Base-by-base conservation (phyloP, 345 rosid species). In the Cardamine occulta region DNA sequence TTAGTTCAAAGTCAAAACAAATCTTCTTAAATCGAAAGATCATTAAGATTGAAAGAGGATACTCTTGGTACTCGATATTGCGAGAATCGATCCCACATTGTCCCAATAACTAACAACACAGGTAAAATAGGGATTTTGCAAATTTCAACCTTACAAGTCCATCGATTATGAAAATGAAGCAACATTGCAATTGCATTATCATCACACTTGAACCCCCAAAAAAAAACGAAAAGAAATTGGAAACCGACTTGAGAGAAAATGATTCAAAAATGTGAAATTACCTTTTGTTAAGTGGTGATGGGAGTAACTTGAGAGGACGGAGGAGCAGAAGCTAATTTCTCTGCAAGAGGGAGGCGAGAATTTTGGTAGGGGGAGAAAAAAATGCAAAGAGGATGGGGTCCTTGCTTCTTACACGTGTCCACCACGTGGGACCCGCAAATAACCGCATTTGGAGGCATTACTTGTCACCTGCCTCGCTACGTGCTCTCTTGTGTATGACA, bases 341-440 rank as follows among this genome's bases (percentile, higher is more conserved):
- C 3, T 17, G 56, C 35, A 42, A 15, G 4, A 18, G 14, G 14
- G n/a, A 60, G 7, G 11, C 4, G 58, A 37, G 49, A 62, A 47
- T 5, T n/a, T 39, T 44, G 18, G 21, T 39, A 3, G 37, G 18
- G 15, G 15, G 29, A 2, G 47, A 42, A 14, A 66, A 26, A 68
- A 60, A 68, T 61, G 80, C 70, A 76, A 32, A 69, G 80, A 45
- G 58, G 59, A 70, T 70, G 70, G 70, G 44, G 9, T 56, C 40
- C 44, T 45, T 47, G 3, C 58, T 54, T 14, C 5, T 44, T 63
- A 58, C 73, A 74, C 79, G 78, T 74, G 66, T 58, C 29, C 6
- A 24, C 4, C 65, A 76, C 74, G 75, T 70, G 75, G 75, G 75
- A 3, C 80, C 75, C 75, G 7, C 31, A 17, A 21, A 19, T 76